Base-by-base conservation (phyloP, 352 stramenopile genomes). In the Achlya hypogyna region DNA sequence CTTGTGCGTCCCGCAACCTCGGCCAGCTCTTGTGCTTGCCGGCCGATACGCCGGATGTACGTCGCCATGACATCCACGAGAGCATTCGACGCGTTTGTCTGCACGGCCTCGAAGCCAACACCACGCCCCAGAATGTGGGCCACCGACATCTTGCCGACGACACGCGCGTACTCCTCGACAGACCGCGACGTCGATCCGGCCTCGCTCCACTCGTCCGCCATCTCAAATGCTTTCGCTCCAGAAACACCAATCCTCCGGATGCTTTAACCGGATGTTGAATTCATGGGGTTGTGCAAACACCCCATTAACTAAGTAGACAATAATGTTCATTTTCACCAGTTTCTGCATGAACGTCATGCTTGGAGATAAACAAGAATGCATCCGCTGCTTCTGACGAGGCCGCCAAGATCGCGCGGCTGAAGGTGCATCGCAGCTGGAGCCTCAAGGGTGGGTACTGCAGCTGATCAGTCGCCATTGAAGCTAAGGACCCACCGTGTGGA, bases 31-130 rank as follows among this genome's bases (percentile, higher is more conserved):
- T 87, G 84, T 1, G 79, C 70, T 4, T 74, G 43, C 31, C 34
- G 63, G 42, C 79, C 79, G 49, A 87, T 82, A 0, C 71, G 76
- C 51, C 78, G 77, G 43, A 87, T 81, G 49, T 87, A 87, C 65
- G 78, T 77, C 27, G 73, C 77, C 47, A 87, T 58, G 38, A 87
- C 78, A 29, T 86, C 77, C 18, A 75, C 72, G 5, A 87, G 69
- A 31, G 74, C 77, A 65, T 81, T 78, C 18, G 71, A 72, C 12
- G 79, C 79, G 2, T 74, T 80, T 51, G 78, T 75, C 49, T 87
- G 77, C 28, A 87, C 71, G 4, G 71, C 70, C 40, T 86, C 77
- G 54, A 86, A 87, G 63, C 79, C 79, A 31, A 76, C 79, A 51
- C 76, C 78, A 0, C 73, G 69, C 0, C 76, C 77, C 14, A 67